Conservation (phyloP, 768 basidiomycete species). For the Agrocybe pediades region DNA sequence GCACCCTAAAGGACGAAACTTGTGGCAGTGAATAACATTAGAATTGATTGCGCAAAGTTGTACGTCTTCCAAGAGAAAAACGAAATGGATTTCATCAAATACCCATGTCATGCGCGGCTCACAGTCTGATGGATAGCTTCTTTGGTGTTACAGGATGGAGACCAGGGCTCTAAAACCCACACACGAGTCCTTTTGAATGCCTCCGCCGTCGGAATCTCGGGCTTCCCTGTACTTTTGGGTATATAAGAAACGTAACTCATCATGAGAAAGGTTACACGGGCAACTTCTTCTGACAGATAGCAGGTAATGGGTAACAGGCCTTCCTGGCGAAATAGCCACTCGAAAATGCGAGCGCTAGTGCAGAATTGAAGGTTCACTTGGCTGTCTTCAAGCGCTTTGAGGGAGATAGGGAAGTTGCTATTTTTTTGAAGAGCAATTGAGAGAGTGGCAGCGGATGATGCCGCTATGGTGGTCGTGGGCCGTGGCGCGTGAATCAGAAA, state of each 20-base stretch:
- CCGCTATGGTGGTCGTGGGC: background rate
- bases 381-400: background rate
- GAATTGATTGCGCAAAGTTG: background rate
- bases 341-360: background rate
- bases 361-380: background rate
- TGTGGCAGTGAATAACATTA: background rate
- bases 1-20: background rate
- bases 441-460: background rate
- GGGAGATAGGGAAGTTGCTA: background rate
- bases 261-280: constrained; percentile 21
- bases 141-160: constrained; percentile 20
- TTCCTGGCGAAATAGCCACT: background rate
- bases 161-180: constrained; percentile 20
- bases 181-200: constrained; percentile 17
- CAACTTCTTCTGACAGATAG: constrained; percentile 8
- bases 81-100: constrained; percentile 23
- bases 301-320: background rate
- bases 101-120: constrained; percentile 27
- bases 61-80: background rate
- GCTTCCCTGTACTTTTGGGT: constrained; percentile 16
- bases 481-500: constrained; percentile 13
- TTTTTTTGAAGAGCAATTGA: background rate
- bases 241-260: constrained; percentile 20
- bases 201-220: constrained; percentile 21
- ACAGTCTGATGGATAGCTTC: constrained; percentile 16